Percentiles rank a stretch among this genome's conserved stretches.
Evolutionary conservation across 176 grass and related monocot species (phyloP).

Genomic region (Phyllostachys edulis): DNA sequence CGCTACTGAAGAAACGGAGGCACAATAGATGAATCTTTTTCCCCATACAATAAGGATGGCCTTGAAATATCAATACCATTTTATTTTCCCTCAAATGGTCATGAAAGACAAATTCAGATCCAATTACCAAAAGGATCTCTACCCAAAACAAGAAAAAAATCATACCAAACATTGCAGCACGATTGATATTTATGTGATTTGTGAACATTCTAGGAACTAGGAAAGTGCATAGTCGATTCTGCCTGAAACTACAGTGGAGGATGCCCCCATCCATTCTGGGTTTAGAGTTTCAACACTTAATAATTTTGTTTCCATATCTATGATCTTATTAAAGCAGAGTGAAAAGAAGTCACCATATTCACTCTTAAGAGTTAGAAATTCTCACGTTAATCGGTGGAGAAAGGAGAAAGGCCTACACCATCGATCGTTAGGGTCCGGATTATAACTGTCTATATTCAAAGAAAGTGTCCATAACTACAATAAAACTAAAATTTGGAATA

Average conservation of each 20-base stretch:
- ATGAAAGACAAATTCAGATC: neutral
- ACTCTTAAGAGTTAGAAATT: no score
- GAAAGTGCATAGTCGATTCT: conserved; percentile 16
- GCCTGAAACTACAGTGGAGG: neutral
- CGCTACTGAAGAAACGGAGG: neutral
- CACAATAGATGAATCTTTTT: neutral
- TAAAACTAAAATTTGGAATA: no score
- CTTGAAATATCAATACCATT: neutral
- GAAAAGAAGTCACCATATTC: no score
- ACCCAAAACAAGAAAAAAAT: neutral
- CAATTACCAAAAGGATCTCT: neutral
- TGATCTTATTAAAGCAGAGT: no score
- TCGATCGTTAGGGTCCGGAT: no score
- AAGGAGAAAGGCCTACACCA: no score
- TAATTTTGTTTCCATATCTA: neutral
- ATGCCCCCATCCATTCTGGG: neutral
- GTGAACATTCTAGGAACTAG: neutral
- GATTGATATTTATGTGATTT: conserved; percentile 25
- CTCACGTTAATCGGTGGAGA: no score
- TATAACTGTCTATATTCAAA: no score
- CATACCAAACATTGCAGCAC: neutral
- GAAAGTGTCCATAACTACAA: no score
- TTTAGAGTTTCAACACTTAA: neutral
- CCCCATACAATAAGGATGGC: neutral
- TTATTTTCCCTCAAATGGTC: neutral